Conservation (phyloP, 1,139 yeast species). For the Wickerhamomyces sp. region DNA sequence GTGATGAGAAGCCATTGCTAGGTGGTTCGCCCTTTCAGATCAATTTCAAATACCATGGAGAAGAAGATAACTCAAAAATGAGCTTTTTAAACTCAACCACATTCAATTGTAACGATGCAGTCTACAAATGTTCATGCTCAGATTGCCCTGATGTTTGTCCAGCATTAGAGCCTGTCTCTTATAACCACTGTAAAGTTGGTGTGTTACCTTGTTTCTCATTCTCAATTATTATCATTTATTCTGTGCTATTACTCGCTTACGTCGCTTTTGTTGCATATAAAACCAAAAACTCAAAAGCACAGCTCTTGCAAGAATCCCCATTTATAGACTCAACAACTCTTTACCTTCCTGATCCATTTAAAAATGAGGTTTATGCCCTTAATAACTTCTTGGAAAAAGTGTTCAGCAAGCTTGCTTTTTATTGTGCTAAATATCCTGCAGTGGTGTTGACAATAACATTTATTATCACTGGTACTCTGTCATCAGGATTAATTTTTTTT, state of each 20-base stretch:
- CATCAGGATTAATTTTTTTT: slow-evolving; percentile 49
- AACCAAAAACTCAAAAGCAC: slow-evolving; percentile 15
- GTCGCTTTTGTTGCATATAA: slow-evolving; percentile 33
- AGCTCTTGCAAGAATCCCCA: slow-evolving; percentile 22
- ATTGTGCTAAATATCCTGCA: slow-evolving; percentile 58
- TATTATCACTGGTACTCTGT: slow-evolving; percentile 39
- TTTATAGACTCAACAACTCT: slow-evolving; percentile 12
- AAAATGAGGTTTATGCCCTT: slow-evolving; percentile 33
- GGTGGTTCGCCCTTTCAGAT: slow-evolving; percentile 98
- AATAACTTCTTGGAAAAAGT: slow-evolving; percentile 40
- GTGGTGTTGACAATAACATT: slow-evolving; percentile 46
- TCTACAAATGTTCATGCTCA: slow-evolving; percentile 79
- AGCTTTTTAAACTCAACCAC: slow-evolving; percentile 24
- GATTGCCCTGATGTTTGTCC: slow-evolving; percentile 89
- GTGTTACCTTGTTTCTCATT: slow-evolving; percentile 71
- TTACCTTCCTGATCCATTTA: slow-evolving; percentile 16
- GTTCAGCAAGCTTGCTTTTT: slow-evolving; percentile 47
- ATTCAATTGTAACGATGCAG: slow-evolving; percentile 50
- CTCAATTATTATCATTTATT: slow-evolving; percentile 50
- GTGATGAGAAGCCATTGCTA: slow-evolving; percentile 87
- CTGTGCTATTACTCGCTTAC: slow-evolving; percentile 36
- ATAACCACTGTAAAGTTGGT: slow-evolving; percentile 51
- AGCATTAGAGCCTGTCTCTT: slow-evolving; percentile 41
- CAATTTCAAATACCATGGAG: slow-evolving; percentile 56
- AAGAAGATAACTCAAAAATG: slow-evolving; percentile 13